These are phyloP conservation scores for Aschersonia sp. DNA, from an alignment of 2,329 filamentous ascomycete species.

Conservation along the genomic window DNA sequence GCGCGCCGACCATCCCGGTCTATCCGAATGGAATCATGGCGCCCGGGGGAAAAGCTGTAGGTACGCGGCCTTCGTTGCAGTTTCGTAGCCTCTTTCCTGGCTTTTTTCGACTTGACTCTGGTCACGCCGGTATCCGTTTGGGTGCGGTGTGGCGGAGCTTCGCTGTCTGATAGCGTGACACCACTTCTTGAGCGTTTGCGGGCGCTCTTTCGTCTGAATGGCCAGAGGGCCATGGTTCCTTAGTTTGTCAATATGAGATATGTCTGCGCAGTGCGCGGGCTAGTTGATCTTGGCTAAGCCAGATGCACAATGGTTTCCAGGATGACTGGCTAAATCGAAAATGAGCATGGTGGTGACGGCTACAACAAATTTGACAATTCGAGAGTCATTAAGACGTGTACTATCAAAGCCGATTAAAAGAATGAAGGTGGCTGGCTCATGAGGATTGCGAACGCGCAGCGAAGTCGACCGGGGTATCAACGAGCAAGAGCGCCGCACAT, in stretches of 20 bases:
- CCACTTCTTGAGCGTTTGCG: conserved; percentile 41
- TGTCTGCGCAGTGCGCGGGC: not conserved
- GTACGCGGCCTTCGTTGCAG: conserved; percentile 31
- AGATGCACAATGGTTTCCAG: not conserved
- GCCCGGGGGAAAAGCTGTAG: conserved; percentile 50
- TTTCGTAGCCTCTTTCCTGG: conserved; percentile 31
- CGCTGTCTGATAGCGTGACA: conserved; percentile 38
- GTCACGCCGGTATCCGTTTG: conserved; percentile 16
- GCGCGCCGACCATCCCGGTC: conserved; percentile 8
- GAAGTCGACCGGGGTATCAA: too few relatives aligned
- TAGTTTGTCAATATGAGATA: not conserved
- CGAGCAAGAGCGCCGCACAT: too few relatives aligned
- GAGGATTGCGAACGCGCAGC: too few relatives aligned
- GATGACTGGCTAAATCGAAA: conserved; percentile 2
- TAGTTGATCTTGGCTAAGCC: not conserved
- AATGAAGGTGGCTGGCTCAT: too few relatives aligned
- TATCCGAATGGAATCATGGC: conserved; percentile 37
- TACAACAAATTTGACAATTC: too few relatives aligned
- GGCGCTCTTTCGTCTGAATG: conserved; percentile 62
- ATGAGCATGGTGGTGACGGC: conserved; percentile 1
- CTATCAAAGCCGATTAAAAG: too few relatives aligned
- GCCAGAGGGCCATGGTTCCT: conserved; percentile 62
- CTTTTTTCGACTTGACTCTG: conserved; percentile 18
- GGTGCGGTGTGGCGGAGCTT: conserved; percentile 24
- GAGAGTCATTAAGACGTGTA: too few relatives aligned